Conservation (phyloP, 768 basidiomycete species). For the Cantharellus cinnabarinus region DNA sequence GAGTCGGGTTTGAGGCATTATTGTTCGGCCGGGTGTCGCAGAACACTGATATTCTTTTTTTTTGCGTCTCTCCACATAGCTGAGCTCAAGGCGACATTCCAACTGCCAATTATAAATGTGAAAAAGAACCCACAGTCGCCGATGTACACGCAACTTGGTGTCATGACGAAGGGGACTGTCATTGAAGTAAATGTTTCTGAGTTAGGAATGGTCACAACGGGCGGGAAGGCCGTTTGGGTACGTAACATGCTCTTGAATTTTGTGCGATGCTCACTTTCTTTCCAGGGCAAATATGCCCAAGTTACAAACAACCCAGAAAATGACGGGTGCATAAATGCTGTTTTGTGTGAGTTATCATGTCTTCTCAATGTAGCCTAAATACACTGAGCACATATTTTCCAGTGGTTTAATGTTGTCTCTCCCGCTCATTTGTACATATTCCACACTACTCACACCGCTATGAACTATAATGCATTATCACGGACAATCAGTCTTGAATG, state of each 20-base stretch:
- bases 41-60: not conserved
- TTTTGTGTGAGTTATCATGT: slow-evolving; percentile 43
- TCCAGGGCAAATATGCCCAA: slow-evolving; percentile 31
- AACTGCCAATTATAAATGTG: slow-evolving; percentile 89
- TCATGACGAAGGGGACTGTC: slow-evolving; percentile 94
- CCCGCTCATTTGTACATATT: too few species aligned
- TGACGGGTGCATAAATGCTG: slow-evolving; percentile 90
- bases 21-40: not conserved
- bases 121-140: slow-evolving; percentile 99
- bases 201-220: slow-evolving; percentile 89
- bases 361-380: not conserved
- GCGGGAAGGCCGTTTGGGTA: slow-evolving; percentile 51
- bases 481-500: not conserved
- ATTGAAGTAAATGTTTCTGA: slow-evolving; percentile 99
- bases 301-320: slow-evolving; percentile 35
- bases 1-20: slow-evolving; percentile 7
- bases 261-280: not conserved
- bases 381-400: not conserved
- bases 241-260: slow-evolving; percentile 9
- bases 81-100: slow-evolving; percentile 96
- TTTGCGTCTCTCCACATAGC: slow-evolving; percentile 26
- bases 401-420: not conserved
- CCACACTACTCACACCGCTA: not conserved
- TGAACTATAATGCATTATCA: not conserved
- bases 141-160: slow-evolving; percentile 90